Conservation (phyloP, 78 protist genomes). For the Chrysochromulina parva region DNA sequence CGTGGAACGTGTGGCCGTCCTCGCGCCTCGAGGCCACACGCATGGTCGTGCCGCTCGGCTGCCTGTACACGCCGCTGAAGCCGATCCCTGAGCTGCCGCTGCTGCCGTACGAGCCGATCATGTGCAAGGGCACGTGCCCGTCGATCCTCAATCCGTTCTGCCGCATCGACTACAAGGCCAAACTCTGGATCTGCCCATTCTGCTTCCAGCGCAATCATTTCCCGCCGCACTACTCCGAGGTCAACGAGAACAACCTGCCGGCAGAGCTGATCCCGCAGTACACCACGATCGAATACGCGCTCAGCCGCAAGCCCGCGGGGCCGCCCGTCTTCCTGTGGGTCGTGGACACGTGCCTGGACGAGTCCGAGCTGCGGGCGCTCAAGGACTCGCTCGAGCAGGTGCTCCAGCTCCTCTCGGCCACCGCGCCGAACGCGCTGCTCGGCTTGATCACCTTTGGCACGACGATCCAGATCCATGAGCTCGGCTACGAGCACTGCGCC, state of each 20-base stretch:
- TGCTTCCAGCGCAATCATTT: conserved; percentile 86
- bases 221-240: conserved; percentile 86
- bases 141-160: conserved; percentile 90
- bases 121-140: conserved; percentile 76
- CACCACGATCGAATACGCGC: conserved; percentile 82
- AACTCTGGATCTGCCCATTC: conserved; percentile 87
- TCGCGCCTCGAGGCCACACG: conserved; percentile 76
- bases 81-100: conserved; percentile 53
- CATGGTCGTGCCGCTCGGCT: conserved; percentile 89
- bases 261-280: conserved; percentile 87
- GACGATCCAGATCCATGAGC: conserved; percentile 84
- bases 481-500: conserved; percentile 63
- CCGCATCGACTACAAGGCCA: conserved; percentile 19
- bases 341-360: conserved; percentile 86
- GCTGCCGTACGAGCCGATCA: conserved; percentile 86
- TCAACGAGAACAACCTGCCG: conserved; percentile 78
- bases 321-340: conserved; percentile 88
- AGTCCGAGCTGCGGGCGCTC: conserved; percentile 81
- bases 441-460: conserved; percentile 96
- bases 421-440: conserved; percentile 64
- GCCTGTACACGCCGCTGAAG: conserved; percentile 93
- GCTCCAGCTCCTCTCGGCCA: conserved; percentile 81
- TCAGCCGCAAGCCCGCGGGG: conserved; percentile 44
- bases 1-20: conserved; percentile 84
- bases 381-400: conserved; percentile 82